A percentile compares a stretch with the other conserved stretches of the same genome.
Conservation (phyloP, 257 asterid species). For the Gardenia jasminoides region DNA sequence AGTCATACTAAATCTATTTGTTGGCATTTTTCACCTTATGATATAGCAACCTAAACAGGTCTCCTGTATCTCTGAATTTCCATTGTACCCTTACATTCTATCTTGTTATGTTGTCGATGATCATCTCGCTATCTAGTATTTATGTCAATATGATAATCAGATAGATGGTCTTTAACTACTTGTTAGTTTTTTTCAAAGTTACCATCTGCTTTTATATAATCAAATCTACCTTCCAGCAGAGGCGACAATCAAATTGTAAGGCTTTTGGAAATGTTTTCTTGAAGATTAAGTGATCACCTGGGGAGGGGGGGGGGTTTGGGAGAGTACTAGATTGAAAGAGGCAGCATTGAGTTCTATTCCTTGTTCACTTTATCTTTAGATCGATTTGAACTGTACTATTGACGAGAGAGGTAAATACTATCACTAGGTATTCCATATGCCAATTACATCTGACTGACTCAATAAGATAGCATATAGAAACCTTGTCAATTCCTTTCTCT, state of each 20-base stretch:
- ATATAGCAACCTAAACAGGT: no score
- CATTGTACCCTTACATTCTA: no score
- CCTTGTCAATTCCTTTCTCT: background rate
- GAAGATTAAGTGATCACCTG: no score
- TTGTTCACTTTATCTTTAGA: no score
- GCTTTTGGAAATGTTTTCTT: background rate
- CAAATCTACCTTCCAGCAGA: background rate
- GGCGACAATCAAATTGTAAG: background rate
- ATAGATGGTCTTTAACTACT: background rate
- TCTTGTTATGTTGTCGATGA: background rate
- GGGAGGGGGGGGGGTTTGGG: background rate
- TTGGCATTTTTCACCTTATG: no score
- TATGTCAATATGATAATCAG: background rate
- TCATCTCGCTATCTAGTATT: background rate
- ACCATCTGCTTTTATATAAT: background rate
- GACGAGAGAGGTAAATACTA: background rate
- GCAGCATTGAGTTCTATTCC: background rate
- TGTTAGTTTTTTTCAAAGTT: background rate
- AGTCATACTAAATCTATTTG: no score
- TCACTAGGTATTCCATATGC: background rate
- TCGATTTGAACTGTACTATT: background rate
- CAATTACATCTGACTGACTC: background rate
- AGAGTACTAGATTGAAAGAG: background rate
- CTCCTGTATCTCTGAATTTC: no score
- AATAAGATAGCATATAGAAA: background rate